Base-by-base conservation (phyloP, 495 filamentous ascomycete genomes). In the Articulospora tetracladia region DNA sequence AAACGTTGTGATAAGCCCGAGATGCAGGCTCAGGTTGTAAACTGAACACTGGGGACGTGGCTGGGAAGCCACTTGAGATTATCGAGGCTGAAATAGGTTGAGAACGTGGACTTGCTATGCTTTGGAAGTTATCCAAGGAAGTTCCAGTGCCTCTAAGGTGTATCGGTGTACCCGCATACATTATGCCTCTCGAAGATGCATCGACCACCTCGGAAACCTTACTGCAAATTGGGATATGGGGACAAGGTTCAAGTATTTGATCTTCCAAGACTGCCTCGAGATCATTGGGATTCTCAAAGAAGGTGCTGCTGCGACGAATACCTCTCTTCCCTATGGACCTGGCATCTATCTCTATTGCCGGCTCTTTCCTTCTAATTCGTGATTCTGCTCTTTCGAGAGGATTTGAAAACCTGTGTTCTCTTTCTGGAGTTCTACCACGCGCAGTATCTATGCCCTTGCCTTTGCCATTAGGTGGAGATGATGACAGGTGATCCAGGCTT, bases 161-260 rank as follows among this genome's bases (percentile, higher is more conserved):
- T 3, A 19, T 44, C 3, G 39, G 17, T 3, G 11, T 19, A 17
- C 15, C n/a, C 3, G 39, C 4, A 7, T 3, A 7, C 4, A 17
- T 44, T 44, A 3, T 17, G n/a, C 39, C n/a, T 44, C 39, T 17
- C 3, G 39, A 19, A n/a, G 39, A 2, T 26, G 20, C 12, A 25
- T 50, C 47, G 22, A 66, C 57, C 36, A 68, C 48, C 34, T 68
- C 62, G 1, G 58, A 62, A 2, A 68, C 51, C 41, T 41, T 54
- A 17, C 36, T 54, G 49, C 55, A 65, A 2, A 63, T 34, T n/a
- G 53, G 44, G 19, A 41, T 25, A 30, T 61, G 59, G 17, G 66
- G 66, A 39, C 60, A 66, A 44, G 67, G 63, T 28, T 69, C 67
- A 1, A 69, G 48, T 19, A 69, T 12, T 32, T 58, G 52, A 41